Percentiles rank a stretch among this genome's conserved stretches.
phyloP scores from a whole-genome alignment of 495 filamentous ascomycete genomes.

The Filosporella fistucella region DNA sequence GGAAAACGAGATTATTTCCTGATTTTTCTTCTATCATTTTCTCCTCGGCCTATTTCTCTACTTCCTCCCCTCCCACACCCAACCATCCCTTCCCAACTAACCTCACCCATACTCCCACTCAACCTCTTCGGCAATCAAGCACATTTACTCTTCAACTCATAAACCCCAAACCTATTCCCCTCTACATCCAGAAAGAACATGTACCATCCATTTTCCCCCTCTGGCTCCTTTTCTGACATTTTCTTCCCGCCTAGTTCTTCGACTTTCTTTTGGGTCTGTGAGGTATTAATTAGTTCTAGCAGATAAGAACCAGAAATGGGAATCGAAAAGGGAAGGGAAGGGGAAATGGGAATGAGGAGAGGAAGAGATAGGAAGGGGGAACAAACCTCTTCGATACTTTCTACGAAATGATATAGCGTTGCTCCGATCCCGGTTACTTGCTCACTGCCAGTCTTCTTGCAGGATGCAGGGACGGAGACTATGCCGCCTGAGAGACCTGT shows the following conservation, averaged over 20 bases:
- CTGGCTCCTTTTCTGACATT: background rate
- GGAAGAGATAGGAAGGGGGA: too few relatives aligned
- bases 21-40: too few relatives aligned
- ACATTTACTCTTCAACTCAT: constrained; percentile 11
- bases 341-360: too few relatives aligned
- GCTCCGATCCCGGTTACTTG: constrained; percentile 9
- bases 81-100: too few relatives aligned
- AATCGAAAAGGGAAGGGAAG: background rate
- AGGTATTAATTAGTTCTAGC: background rate
- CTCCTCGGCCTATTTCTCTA: too few relatives aligned
- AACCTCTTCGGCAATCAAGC: too few relatives aligned
- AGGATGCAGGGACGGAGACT: background rate
- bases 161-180: constrained; percentile 15
- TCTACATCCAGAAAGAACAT: constrained; percentile 14
- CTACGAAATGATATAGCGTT: constrained; percentile 11
- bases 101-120: too few relatives aligned
- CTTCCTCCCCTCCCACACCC: too few relatives aligned
- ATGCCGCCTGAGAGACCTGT: constrained; percentile 13
- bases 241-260: constrained; percentile 6
- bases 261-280: constrained; percentile 3
- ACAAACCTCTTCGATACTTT: constrained; percentile 13
- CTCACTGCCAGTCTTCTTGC: constrained; percentile 4
- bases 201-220: constrained; percentile 8
- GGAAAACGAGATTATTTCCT: too few relatives aligned
- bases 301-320: too few relatives aligned